Evolutionary conservation across 2,329 filamentous ascomycete genomes (phyloP).

Genomic region (Mollisia scopiformis): DNA sequence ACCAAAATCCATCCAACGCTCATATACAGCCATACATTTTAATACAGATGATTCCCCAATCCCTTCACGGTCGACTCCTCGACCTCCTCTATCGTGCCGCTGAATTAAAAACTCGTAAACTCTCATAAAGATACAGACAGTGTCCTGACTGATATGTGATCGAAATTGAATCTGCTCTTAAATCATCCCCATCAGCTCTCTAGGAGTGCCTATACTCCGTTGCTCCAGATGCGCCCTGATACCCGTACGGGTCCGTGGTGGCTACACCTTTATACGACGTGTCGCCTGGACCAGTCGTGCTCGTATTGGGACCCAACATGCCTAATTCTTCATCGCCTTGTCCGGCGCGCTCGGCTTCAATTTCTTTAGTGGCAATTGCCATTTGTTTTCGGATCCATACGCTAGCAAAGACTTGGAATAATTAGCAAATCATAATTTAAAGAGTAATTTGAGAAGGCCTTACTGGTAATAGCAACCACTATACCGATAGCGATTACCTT

Average conservation of each 20-base stretch:
- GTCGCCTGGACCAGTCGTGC: neutral
- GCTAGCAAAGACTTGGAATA: slow-evolving; percentile 10
- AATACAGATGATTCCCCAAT: too few relatives aligned
- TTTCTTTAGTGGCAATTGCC: slow-evolving; percentile 10
- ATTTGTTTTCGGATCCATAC: slow-evolving; percentile 22
- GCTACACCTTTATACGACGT: neutral
- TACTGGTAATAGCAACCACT: slow-evolving; percentile 11
- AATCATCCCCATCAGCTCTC: too few relatives aligned
- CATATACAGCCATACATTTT: too few relatives aligned
- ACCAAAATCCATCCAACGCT: too few relatives aligned
- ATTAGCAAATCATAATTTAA: neutral
- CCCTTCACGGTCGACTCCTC: too few relatives aligned
- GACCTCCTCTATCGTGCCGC: too few relatives aligned
- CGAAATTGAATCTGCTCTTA: too few relatives aligned
- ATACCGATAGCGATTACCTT: slow-evolving; percentile 18
- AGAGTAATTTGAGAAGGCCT: neutral
- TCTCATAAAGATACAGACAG: too few relatives aligned
- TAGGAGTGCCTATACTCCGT: too few relatives aligned
- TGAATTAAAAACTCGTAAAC: too few relatives aligned
- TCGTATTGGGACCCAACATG: slow-evolving; percentile 4
- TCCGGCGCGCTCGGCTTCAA: slow-evolving; percentile 13
- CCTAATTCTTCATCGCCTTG: slow-evolving; percentile 16
- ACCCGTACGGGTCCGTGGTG: neutral
- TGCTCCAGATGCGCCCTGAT: neutral
- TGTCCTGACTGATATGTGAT: too few relatives aligned